Evolutionary conservation across 2,329 filamentous ascomycete genomes (phyloP), one percentile per base, ranked within the genome.

Genomic region (Aspergillus neoniger): DNA sequence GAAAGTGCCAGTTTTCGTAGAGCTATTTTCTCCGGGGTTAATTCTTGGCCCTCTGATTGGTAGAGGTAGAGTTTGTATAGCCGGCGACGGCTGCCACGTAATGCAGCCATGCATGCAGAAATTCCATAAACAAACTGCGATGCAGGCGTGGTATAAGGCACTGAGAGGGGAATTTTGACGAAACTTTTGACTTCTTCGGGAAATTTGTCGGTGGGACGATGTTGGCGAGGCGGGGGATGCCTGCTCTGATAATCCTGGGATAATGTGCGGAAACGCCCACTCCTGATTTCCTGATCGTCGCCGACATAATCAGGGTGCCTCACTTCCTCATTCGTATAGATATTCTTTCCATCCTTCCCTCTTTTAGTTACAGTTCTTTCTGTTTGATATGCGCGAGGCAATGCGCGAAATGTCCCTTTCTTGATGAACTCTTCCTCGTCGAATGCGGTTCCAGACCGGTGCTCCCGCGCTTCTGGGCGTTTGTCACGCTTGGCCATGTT

Each of bases 121-220:
- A 85, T 86, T 5, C 95, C 95, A 72, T 96, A 98, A 2, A 99
- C 81, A 68, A 97, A 98, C 63, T 96, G 90, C 0, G 93, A 96
- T 5, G 91, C 91, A 0, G 94, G 90, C 0, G 92, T 96, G 0
- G 91, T 92, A 72, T 94, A 88, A 1, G 87, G 86, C 17, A 90
- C 82, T 6, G 78, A 73, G 3, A 77, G 60, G 0, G 80, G 80
- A 1, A 77, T 71, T 60, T 66, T 74, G 48, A 77, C 72, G 43
- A 74, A 63, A 17, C 68, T 58, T 43, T 74, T 76, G 9, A 76
- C 66, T 44, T 70, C 67, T 61, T 76, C 73, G 21, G 75, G 74
- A 30, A 63, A 60, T 41, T 58, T 60, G 12, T 72, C 67, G 36
- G 28, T 48, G 23, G 21, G 38, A 21, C 17, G 49, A 53, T 55